phyloP scores from a whole-genome alignment of 768 basidiomycete genomes.

The Collybiopsis luxurians region DNA sequence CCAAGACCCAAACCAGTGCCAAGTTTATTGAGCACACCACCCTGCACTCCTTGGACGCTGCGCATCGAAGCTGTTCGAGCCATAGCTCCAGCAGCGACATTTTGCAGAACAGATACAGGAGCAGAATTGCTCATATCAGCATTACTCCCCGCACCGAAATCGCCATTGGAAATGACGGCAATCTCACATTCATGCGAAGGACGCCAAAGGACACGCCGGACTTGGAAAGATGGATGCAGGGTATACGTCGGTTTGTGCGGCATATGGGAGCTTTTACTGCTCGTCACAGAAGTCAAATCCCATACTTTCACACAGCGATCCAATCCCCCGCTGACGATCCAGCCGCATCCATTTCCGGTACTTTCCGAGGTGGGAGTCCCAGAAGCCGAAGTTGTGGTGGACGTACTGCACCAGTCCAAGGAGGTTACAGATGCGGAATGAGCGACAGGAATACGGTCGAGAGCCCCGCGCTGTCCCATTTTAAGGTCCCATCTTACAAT shows the following conservation, averaged over 20 bases:
- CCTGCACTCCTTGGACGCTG: not conserved
- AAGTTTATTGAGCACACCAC: not conserved
- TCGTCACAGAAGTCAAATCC: conserved; percentile 6
- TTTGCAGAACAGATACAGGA: conserved; percentile 15
- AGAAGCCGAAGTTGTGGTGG: conserved; percentile 17
- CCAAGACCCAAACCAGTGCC: not conserved
- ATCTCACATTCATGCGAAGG: conserved; percentile 76
- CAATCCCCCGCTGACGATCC: conserved; percentile 78
- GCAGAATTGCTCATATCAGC: conserved; percentile 17
- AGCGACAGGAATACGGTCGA: conserved; percentile 72
- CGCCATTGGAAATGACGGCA: conserved; percentile 66
- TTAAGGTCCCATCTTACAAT: conserved; percentile 71
- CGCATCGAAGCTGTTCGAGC: conserved; percentile 1
- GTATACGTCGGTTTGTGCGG: conserved; percentile 65
- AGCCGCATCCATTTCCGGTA: conserved; percentile 46
- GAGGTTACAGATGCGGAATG: conserved; percentile 71
- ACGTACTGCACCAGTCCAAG: conserved; percentile 63
- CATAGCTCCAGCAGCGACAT: conserved; percentile 19
- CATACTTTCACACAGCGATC: conserved; percentile 76
- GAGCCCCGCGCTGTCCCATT: conserved; percentile 70
- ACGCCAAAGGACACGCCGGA: conserved; percentile 74
- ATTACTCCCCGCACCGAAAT: conserved; percentile 43
- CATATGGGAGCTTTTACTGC: conserved; percentile 41
- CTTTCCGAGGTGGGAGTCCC: conserved; percentile 19
- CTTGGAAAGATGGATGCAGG: conserved; percentile 71